These are phyloP conservation scores for Blastobotrys peoriensis DNA, from an alignment of 805 yeast species.

Conservation along the genomic window DNA sequence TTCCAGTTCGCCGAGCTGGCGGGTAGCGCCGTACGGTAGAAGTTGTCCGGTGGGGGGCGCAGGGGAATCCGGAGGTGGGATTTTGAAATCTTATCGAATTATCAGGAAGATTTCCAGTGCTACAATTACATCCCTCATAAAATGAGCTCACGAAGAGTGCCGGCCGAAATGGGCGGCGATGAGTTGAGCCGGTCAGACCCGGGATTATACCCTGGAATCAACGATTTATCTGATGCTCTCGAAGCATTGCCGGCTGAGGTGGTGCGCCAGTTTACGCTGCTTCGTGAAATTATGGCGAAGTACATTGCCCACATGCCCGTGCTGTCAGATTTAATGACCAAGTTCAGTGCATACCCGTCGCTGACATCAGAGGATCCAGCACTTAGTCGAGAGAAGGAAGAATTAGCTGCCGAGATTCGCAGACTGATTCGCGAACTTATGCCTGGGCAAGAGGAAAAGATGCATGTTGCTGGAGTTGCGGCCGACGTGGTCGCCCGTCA, in stretches of 20 bases:
- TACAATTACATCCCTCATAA: no score
- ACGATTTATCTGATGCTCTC: slow-evolving; percentile 84
- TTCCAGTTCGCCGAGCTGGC: no score
- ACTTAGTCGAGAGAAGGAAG: slow-evolving; percentile 20
- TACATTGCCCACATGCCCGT: slow-evolving; percentile 70
- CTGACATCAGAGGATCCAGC: slow-evolving; percentile 5
- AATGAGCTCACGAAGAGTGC: neutral
- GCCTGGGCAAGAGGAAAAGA: slow-evolving; percentile 92
- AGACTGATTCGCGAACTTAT: slow-evolving; percentile 55
- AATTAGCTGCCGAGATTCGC: slow-evolving; percentile 34
- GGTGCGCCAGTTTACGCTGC: slow-evolving; percentile 74
- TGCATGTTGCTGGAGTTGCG: slow-evolving; percentile 94
- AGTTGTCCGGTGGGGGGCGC: no score
- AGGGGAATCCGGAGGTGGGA: no score
- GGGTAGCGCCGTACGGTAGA: no score
- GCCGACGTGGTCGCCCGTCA: slow-evolving; percentile 68
- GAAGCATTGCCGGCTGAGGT: slow-evolving; percentile 85
- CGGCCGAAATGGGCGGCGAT: neutral
- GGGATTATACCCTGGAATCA: slow-evolving; percentile 68
- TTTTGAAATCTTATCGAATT: no score
- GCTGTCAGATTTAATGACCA: slow-evolving; percentile 48
- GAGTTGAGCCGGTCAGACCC: neutral
- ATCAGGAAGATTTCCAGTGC: no score
- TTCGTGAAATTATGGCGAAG: slow-evolving; percentile 93
- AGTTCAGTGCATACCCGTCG: slow-evolving; percentile 37